phyloP scores from a whole-genome alignment of 2,329 filamentous ascomycete genomes.

The Phyllosticta ampelicida region DNA sequence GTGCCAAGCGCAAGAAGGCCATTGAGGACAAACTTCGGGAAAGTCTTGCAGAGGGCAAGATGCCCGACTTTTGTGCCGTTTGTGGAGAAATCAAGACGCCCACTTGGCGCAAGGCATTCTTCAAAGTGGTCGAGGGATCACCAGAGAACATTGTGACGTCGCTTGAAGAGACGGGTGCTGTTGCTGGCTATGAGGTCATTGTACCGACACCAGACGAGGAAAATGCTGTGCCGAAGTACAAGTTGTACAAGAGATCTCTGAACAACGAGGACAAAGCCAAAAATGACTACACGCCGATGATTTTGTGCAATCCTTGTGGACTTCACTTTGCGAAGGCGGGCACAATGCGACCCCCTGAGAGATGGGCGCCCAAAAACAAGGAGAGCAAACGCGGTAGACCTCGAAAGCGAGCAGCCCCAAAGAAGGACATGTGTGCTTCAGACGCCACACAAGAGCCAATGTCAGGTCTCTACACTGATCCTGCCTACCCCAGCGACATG shows the following conservation, averaged over 20 bases:
- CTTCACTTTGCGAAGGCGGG: conserved; percentile 90
- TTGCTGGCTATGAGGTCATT: conserved; percentile 34
- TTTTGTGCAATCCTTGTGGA: conserved; percentile 91
- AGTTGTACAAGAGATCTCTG: conserved; percentile 67
- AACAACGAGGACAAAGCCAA: conserved; percentile 51
- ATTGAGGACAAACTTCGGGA: conserved; percentile 46
- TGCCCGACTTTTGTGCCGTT: conserved; percentile 82
- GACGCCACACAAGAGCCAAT: conserved; percentile 2
- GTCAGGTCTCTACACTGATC: conserved; percentile 1
- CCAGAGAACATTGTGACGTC: conserved; percentile 62
- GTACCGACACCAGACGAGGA: conserved; percentile 36
- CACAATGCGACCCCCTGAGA: conserved; percentile 67
- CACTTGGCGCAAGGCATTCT: conserved; percentile 81
- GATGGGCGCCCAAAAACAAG: conserved; percentile 51
- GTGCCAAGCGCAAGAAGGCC: conserved; percentile 55
- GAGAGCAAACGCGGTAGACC: conserved; percentile 38
- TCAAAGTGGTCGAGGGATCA: conserved; percentile 49
- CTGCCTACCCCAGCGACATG: neutral
- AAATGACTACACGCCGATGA: conserved; percentile 53
- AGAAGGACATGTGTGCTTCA: neutral
- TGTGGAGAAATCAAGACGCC: conserved; percentile 94
- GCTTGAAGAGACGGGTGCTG: conserved; percentile 56
- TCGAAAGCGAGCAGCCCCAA: conserved; percentile 15
- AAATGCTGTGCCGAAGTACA: conserved; percentile 54
- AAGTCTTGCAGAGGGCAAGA: conserved; percentile 63